Evolutionary conservation across 2,329 filamentous ascomycete species (phyloP), one percentile per base, ranked within the genome.

Genomic region (Ophiosphaerella korrae): DNA sequence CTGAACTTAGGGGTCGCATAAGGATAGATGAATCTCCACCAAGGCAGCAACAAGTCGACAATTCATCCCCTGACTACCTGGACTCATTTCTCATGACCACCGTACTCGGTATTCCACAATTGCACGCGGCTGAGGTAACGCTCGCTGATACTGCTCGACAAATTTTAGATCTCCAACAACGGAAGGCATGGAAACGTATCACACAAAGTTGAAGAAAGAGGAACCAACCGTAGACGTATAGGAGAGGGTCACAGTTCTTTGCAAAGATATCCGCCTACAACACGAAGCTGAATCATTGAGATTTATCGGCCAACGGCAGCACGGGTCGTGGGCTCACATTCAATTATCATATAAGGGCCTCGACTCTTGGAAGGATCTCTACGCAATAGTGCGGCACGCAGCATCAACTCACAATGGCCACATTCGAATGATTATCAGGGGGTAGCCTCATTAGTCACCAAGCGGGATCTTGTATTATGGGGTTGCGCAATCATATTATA

Each of bases 101-200:
- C 3, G 54, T 69, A 12, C 52, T 70, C 2, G 63, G 64, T 3
- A 29, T 68, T 9, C 35, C 38, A n/a, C 56, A 51, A 31, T 64
- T 66, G 42, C 62, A 55, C 9, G 38, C 35, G 3, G 54, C 60
- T 13, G 65, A 70, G 38, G 59, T 67, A 5, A 68, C 67, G 2
- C 41, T 70, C 6, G 50, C 44, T 1, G 61, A 64, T 26, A 48
- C 67, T 18, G 55, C 57, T 1, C 46, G 45, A 24, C 67, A 70
- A 48, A 62, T 70, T 5, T 21, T 67, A 12, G 64, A 66, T 36
- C 48, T 67, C 3, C 63, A 67, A 34, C 57, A 56, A 31, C 53
- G 60, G 31, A 62, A 62, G 45, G 58, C 62, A 16, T 62, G 66
- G 62, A 63, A 50, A 40, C 50, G 47, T 26, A 55, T 67, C 16